phyloP scores from a whole-genome alignment of 169 alveolate species.

The Theileria luwenshuni region DNA sequence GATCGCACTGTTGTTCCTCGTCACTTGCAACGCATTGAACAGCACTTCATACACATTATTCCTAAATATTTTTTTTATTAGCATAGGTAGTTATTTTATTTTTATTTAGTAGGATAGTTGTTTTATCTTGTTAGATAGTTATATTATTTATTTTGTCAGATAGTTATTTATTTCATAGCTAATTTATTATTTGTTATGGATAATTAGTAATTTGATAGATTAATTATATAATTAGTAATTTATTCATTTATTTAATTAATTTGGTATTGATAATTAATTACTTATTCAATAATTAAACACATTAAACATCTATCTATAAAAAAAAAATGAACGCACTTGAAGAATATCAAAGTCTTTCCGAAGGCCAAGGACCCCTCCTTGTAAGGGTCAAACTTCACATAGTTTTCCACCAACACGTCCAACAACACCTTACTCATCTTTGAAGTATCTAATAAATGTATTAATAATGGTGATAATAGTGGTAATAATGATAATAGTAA shows the following conservation, averaged over 20 bases:
- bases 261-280: neutral
- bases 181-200: too few relatives aligned
- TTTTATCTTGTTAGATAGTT: too few relatives aligned
- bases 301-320: neutral
- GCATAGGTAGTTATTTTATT: too few relatives aligned
- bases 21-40: conserved; percentile 65
- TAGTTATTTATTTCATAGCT: too few relatives aligned
- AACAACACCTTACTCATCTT: conserved; percentile 39
- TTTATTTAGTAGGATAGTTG: too few relatives aligned
- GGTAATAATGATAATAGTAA: neutral
- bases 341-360: conserved; percentile 60
- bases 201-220: too few relatives aligned
- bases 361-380: conserved; percentile 44
- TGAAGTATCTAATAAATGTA: neutral
- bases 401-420: conserved; percentile 36
- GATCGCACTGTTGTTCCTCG: conserved; percentile 57
- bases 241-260: too few relatives aligned
- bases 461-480: neutral
- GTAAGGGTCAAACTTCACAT: conserved; percentile 36
- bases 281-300: neutral
- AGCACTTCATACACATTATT: conserved; percentile 71
- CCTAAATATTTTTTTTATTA: too few relatives aligned
- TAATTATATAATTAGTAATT: too few relatives aligned
- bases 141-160: too few relatives aligned
- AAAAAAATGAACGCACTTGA: conserved; percentile 39